phyloP scores from a whole-genome alignment of 2,329 filamentous ascomycete genomes.

The Colletotrichum karsti region DNA sequence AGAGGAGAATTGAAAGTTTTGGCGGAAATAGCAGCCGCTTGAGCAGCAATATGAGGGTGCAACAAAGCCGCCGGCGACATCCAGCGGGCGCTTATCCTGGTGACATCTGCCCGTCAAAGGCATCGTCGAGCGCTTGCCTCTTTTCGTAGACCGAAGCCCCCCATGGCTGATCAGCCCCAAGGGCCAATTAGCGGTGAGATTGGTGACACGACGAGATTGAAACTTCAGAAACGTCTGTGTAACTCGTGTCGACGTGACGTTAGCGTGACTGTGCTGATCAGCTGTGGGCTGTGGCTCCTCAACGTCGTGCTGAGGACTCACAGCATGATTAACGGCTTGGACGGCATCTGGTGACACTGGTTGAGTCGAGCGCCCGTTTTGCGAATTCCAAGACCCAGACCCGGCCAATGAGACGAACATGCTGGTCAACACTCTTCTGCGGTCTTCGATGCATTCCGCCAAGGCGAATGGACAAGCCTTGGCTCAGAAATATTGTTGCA shows the following conservation, averaged over 20 bases:
- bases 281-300: not conserved
- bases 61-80: not conserved
- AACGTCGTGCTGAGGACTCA: not conserved
- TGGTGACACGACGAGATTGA: not conserved
- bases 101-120: not conserved
- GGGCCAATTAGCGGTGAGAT: not conserved
- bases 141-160: not conserved
- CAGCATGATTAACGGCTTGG: not conserved
- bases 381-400: not conserved
- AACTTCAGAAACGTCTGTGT: not conserved
- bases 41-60: not conserved
- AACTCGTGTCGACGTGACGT: not conserved
- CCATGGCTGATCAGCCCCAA: not conserved
- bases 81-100: not conserved
- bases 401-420: slow-evolving; percentile 1
- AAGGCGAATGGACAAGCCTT: not conserved
- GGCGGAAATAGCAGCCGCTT: too few species aligned
- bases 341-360: not conserved
- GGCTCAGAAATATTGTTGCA: not conserved
- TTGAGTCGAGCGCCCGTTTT: not conserved
- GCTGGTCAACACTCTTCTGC: not conserved
- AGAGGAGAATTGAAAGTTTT: too few species aligned
- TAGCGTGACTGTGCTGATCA: not conserved
- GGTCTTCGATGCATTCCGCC: not conserved
- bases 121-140: not conserved